A percentile compares a stretch with the other conserved stretches of the same genome.
Evolutionary conservation across 257 asterid genomes (phyloP).

Genomic region (Solanum chiquidenum): DNA sequence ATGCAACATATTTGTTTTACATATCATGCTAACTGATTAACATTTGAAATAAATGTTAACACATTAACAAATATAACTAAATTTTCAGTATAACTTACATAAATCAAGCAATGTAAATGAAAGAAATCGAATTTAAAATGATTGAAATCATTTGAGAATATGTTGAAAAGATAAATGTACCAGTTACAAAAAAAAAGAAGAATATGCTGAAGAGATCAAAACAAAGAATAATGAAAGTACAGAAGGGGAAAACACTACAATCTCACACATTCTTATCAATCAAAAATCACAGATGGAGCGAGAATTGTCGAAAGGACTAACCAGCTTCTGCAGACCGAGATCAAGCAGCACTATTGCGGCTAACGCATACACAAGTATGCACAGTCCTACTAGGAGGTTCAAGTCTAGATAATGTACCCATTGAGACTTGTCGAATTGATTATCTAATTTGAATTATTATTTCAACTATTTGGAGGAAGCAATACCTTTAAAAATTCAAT

Average conservation of each 20-base stretch:
- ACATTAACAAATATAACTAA: neutral
- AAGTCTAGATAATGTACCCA: too few species aligned
- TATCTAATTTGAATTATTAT: too few species aligned
- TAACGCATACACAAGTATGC: too few species aligned
- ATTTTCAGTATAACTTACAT: neutral
- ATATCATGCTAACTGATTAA: neutral
- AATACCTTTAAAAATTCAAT: too few species aligned
- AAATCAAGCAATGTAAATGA: neutral
- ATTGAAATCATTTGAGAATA: neutral
- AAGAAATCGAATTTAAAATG: neutral
- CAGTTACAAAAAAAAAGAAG: too few species aligned
- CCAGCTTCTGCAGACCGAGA: neutral
- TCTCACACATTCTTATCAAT: neutral
- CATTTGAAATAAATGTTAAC: neutral
- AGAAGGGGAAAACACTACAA: neutral
- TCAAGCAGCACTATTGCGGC: neutral
- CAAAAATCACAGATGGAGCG: neutral
- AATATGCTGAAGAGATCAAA: neutral
- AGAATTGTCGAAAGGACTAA: neutral
- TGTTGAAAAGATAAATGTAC: neutral
- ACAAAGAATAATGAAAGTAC: neutral
- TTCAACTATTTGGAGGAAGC: too few species aligned
- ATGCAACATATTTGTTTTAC: neutral
- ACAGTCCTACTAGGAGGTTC: too few species aligned
- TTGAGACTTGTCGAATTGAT: too few species aligned